Base-by-base conservation (phyloP, 176 grass and related monocot species). In the Saccharum officinarum region DNA sequence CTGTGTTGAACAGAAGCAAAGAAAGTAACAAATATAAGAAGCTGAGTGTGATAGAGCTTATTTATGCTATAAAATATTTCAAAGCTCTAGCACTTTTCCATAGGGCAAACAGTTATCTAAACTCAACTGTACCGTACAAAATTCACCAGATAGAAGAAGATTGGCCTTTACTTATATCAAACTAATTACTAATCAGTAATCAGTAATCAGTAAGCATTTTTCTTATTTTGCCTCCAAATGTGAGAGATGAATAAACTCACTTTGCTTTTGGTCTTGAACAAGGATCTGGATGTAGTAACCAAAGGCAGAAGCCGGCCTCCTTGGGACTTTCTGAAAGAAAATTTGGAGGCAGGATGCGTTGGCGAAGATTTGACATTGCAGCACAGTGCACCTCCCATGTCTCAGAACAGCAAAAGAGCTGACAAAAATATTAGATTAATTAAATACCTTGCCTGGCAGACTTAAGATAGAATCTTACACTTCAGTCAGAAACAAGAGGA, bases 241-340 rank as follows among this genome's bases (percentile, higher is more conserved):
- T 64, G 10, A 57, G 22, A 77, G 18, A 78, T 14, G 10, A 22
- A 67, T 62, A 87, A 80, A 79, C 88, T 86, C 69, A 98, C 97
- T 88, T 96, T 88, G 94, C 79, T 45, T 92, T 99, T 66, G 97
- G 97, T 71, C 97, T 91, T 67, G 82, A 96, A 86, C 45, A 84
- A 85, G 94, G 94, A 65, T 97, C 97, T 25, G 94, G 97, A 84
- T 99, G 97, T 77, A 97, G 63, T 75, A 99, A 86, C 93, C 89
- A 99, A 84, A 99, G 97, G 60, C 97, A 99, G 89, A 99, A 99
- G 59, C 94, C 86, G 71, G 92, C 94, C 87, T 97, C 97, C 78
- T 68, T 91, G 41, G 94, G 92, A 83, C 85, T 96, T 87, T 94
- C 92, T 86, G 92, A 88, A 64, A 99, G 86, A 94, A 99, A 97